Evolutionary conservation across 345 rosid species (phyloP), one percentile per base, ranked within the genome.

Genomic region (Corymbia maculata): DNA sequence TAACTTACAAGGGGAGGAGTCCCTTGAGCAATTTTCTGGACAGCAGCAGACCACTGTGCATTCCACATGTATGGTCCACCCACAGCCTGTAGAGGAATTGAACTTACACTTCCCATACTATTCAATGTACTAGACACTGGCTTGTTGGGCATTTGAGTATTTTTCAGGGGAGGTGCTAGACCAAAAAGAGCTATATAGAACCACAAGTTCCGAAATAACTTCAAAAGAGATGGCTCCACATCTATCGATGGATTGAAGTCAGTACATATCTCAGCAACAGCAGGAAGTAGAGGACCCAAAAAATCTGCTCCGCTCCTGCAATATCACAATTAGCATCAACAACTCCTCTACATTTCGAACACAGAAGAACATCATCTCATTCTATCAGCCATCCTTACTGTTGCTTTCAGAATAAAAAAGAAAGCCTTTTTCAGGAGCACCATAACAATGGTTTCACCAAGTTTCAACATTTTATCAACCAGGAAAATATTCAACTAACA

Each of bases 221-320:
- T 98, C 94, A 98, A 91, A 79, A 98, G 95, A 86, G 98, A 95
- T 51, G 99, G 99, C 91, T 96, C 99, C 89, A 96, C 95, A 88
- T 95, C 92, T 88, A 93, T 89, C 57, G 95, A 93, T 86, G 99
- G 98, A 90, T 98, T 96, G 93, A 98, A 97, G 92, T 98, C 98
- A 85, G 99, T 95, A 90, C 99, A 97, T 90, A 98, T 94, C 93
- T 96, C 98, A 86, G 99, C 98, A 89, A 98, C 98, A 89, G 99
- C 98, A 91, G 98, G 98, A 91, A 98, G 98, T 85, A 98, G 92
- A 86, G 99, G 99, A 42, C 99, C 99, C 92, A 97, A 88, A 92
- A 96, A 96, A 90, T 97, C 99, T 88, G 99, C 98, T 92, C 99
- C 99, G 91, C 98, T 97, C 95, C 99, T 98, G 94, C 89, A 94